Base-by-base conservation (phyloP, 2,329 filamentous ascomycete species). In the Pyricularia sp. region DNA sequence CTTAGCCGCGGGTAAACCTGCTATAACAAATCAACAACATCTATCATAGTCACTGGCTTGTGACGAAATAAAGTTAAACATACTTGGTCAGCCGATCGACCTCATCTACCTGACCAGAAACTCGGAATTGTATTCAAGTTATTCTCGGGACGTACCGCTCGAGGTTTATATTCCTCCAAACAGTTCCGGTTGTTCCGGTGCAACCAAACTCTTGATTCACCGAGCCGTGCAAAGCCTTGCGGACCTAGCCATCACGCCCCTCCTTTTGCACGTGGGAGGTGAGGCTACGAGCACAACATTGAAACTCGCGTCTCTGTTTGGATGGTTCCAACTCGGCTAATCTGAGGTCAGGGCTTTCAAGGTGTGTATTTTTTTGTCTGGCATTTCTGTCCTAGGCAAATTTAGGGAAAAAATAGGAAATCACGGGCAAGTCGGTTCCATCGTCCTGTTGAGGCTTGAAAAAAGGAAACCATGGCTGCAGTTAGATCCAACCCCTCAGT, bases 391-490 rank as follows among this genome's bases (percentile, higher is more conserved):
- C 26, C 11, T 20, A 7, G 42, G 42, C 42, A 50, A 50, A 20
- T 9, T n/a, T n/a, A n/a, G n/a, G n/a, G n/a, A n/a, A n/a, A n/a
- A 36, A 50, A 50, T 2, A n/a, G n/a, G n/a, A n/a, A 50, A 50
- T n/a, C 2, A 20, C 17, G 2, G 42, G 42, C 17, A 50, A 26
- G 26, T 26, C 3, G 58, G 3, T 26, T 26, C 10, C 7, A 11
- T 61, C 58, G 12, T 26, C 25, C 4, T 61, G 12, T 61, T 14
- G 23, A 23, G 30, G n/a, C 31, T 20, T 61, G 25, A n/a, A 17
- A 4, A 26, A 61, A 12, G 31, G 14, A 23, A 28, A 65, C n/a
- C 42, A 72, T 70, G 70, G 69, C 69, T 14, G 23, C 69, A 14
- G 26, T 67, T 1, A 66, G 63, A 30, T 31, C 42, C 6, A 68